A percentile compares a stretch with the other conserved stretches of the same genome.
These are phyloP conservation scores for Schizosaccharomyces pombe DNA, from an alignment of 805 yeast species.

Conservation along the genomic window ASM294v3 CU329670.1:5150001-5150500, in stretches of 20 bases:
- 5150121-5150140: conserved; percentile 44
- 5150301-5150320: conserved; percentile 56
- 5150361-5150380: conserved; percentile 87
- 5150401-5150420: conserved; percentile 87
- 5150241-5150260: conserved; percentile 71
- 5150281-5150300: conserved; percentile 59
- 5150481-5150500: conserved; percentile 68
- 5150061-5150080: conserved; percentile 32
- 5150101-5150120: conserved; percentile 74
- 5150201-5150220: conserved; percentile 98
- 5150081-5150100: conserved; percentile 52
- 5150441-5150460: conserved; percentile 56
- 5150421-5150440: conserved; percentile 91
- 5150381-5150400: conserved; percentile 65
- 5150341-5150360: conserved; percentile 53
- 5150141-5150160: conserved; percentile 90
- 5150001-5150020: conserved; percentile 86
- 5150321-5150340: conserved; percentile 81
- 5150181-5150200: conserved; percentile 97
- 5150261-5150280: conserved; percentile 63
- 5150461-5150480: conserved; percentile 73
- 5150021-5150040: conserved; percentile 93
- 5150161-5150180: conserved; percentile 78
- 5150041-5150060: conserved; percentile 71
- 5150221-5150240: conserved; percentile 70